A percentile compares a stretch with the other conserved stretches of the same genome.
phyloP scores from a whole-genome alignment of 306 rosid genomes.

The Gastrolobium villosum region DNA sequence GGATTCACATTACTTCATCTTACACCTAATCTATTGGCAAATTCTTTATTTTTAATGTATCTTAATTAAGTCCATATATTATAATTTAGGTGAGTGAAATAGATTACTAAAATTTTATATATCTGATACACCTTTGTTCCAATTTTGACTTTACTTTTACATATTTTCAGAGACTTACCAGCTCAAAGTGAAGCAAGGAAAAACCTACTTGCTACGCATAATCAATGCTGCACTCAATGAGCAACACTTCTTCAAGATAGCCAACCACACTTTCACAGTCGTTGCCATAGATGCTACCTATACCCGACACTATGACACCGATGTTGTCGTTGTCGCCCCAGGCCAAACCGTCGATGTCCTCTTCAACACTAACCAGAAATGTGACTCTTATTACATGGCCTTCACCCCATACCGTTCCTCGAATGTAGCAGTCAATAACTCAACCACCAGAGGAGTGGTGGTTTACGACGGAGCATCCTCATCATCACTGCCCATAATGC shows the following conservation, averaged over 20 bases:
- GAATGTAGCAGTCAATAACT: not conserved
- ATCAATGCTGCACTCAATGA: slow-evolving; percentile 70
- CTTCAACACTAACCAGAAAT: slow-evolving; percentile 48
- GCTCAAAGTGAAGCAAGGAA: slow-evolving; percentile 58
- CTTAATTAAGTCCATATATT: too few relatives aligned
- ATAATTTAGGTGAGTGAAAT: too few relatives aligned
- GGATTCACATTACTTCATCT: too few relatives aligned
- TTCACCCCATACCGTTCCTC: slow-evolving; percentile 1
- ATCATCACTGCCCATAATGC: slow-evolving; percentile 52
- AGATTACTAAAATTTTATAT: too few relatives aligned
- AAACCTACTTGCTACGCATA: slow-evolving; percentile 65
- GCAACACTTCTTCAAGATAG: slow-evolving; percentile 71
- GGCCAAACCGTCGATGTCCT: slow-evolving; percentile 78
- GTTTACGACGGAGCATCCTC: slow-evolving; percentile 45
- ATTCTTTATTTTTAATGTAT: too few relatives aligned
- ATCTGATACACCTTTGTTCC: too few relatives aligned
- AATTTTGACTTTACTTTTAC: too few relatives aligned
- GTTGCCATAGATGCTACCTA: slow-evolving; percentile 73
- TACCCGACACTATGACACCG: slow-evolving; percentile 58
- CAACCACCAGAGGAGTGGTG: slow-evolving; percentile 58
- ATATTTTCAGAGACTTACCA: slow-evolving; percentile 31
- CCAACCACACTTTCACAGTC: slow-evolving; percentile 71
- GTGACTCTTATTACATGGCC: slow-evolving; percentile 78
- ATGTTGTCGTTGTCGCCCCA: slow-evolving; percentile 57
- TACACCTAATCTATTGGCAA: too few relatives aligned